Conservation (phyloP, 176 grass and related monocot species). For the Chloris gayana region DNA sequence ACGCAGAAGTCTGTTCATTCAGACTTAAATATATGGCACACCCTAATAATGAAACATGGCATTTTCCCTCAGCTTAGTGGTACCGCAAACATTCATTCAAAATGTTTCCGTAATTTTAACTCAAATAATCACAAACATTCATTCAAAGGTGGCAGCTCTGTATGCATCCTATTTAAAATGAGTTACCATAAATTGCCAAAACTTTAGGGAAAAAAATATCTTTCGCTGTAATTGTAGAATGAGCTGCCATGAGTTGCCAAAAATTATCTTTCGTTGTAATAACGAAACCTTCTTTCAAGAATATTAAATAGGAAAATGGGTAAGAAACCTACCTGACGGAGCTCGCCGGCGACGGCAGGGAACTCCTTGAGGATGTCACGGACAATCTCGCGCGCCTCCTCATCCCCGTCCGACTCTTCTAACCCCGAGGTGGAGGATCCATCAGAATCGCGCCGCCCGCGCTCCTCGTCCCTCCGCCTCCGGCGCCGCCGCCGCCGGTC, state of each 20-base stretch:
- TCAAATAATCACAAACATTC: slow-evolving; percentile 3
- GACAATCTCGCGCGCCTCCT: slow-evolving; percentile 65
- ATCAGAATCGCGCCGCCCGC: neutral
- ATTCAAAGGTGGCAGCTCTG: neutral
- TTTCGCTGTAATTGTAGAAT: neutral
- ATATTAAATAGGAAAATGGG: neutral
- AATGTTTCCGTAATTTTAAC: neutral
- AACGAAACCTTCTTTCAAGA: neutral
- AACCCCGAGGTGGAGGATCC: slow-evolving; percentile 37
- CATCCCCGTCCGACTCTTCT: slow-evolving; percentile 27
- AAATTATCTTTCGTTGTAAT: neutral
- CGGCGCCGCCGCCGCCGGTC: slow-evolving; percentile 19
- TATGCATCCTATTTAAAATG: neutral
- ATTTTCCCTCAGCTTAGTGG: neutral
- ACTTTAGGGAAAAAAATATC: neutral
- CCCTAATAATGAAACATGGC: neutral
- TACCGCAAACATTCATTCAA: neutral
- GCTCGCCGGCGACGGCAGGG: slow-evolving; percentile 52
- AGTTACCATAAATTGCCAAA: neutral
- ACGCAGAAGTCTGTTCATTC: neutral
- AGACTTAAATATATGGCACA: neutral
- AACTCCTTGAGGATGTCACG: slow-evolving; percentile 62
- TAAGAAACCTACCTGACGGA: slow-evolving; percentile 55
- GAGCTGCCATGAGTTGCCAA: neutral
- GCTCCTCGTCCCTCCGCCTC: slow-evolving; percentile 30